Conservation (phyloP, 495 filamentous ascomycete genomes). For the Daldinia caldariorum region DNA sequence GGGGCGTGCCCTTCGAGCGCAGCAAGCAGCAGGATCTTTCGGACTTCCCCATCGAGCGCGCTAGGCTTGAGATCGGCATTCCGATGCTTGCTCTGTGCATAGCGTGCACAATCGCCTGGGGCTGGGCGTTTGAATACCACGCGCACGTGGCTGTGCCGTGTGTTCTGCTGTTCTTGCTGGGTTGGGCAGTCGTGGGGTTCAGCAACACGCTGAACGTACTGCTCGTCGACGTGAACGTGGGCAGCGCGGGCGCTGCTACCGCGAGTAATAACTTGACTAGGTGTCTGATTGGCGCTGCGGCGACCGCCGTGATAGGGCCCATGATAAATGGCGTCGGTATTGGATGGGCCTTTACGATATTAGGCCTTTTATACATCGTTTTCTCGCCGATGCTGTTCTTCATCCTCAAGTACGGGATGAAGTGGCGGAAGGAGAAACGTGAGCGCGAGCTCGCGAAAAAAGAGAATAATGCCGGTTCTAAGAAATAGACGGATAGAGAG, state of each 20-base stretch:
- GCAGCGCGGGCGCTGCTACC: conserved; percentile 68
- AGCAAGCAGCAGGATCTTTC: conserved; percentile 59
- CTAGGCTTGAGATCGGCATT: conserved; percentile 66
- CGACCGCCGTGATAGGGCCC: conserved; percentile 70
- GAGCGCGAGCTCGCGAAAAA: conserved; percentile 30
- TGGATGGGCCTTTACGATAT: conserved; percentile 76
- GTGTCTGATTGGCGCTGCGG: conserved; percentile 73
- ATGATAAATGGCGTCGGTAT: conserved; percentile 72
- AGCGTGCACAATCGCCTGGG: conserved; percentile 59
- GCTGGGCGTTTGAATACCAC: conserved; percentile 63
- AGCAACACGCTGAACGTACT: conserved; percentile 63
- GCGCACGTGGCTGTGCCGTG: conserved; percentile 58
- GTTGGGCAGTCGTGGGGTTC: conserved; percentile 59
- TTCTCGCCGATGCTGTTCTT: conserved; percentile 63
- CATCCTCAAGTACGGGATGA: conserved; percentile 52
- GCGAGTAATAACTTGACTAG: conserved; percentile 77
- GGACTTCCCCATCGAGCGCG: conserved; percentile 71
- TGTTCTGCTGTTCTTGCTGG: conserved; percentile 66
- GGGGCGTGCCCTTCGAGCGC: conserved; percentile 57
- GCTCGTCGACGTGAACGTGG: conserved; percentile 72
- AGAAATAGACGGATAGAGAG: not conserved
- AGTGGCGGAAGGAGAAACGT: conserved; percentile 49
- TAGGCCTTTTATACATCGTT: conserved; percentile 63
- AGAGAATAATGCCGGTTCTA: not conserved
- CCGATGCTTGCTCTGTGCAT: conserved; percentile 57